A percentile compares a stretch with the other conserved stretches of the same genome.
Conservation (phyloP, 2,329 filamentous ascomycete genomes). For the Hypoxylon sp. region DNA sequence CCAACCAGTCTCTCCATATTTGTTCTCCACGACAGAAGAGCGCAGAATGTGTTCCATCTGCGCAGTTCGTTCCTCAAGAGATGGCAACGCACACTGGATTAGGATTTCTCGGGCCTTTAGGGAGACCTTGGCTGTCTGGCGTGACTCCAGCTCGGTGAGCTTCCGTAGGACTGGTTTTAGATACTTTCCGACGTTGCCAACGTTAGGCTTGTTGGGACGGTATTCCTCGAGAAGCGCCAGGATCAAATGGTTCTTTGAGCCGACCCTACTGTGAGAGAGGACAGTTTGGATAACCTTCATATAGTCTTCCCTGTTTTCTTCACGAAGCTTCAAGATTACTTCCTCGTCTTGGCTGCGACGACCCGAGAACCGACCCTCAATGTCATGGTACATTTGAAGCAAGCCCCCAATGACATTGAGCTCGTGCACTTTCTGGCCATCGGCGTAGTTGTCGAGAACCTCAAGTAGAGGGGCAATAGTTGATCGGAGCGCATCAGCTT, state of each 20-base stretch:
- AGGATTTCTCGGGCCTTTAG: slow-evolving; percentile 97
- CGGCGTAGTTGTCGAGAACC: slow-evolving; percentile 82
- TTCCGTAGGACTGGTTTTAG: slow-evolving; percentile 85
- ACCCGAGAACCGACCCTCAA: slow-evolving; percentile 89
- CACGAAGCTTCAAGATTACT: slow-evolving; percentile 91
- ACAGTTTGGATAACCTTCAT: slow-evolving; percentile 86
- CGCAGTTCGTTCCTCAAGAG: slow-evolving; percentile 90
- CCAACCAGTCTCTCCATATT: slow-evolving; percentile 96
- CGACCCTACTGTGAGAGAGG: slow-evolving; percentile 92
- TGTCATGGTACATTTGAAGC: slow-evolving; percentile 83
- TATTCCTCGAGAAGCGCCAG: slow-evolving; percentile 94
- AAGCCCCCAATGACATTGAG: slow-evolving; percentile 83
- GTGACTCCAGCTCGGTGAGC: slow-evolving; percentile 90
- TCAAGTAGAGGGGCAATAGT: slow-evolving; percentile 81
- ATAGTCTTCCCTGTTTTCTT: slow-evolving; percentile 95
- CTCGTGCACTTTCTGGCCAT: slow-evolving; percentile 92
- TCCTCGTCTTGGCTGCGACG: slow-evolving; percentile 90
- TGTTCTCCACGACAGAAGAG: slow-evolving; percentile 95
- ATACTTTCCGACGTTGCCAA: slow-evolving; percentile 88
- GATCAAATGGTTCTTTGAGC: slow-evolving; percentile 92
- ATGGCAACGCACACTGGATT: slow-evolving; percentile 96
- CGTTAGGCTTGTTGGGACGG: slow-evolving; percentile 91
- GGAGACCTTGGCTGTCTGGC: slow-evolving; percentile 90
- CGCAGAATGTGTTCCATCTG: slow-evolving; percentile 99
- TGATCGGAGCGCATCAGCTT: slow-evolving; percentile 78